Conservation (phyloP, 176 grass and related monocot genomes). For the Rhipidocladum racemiflorum region DNA sequence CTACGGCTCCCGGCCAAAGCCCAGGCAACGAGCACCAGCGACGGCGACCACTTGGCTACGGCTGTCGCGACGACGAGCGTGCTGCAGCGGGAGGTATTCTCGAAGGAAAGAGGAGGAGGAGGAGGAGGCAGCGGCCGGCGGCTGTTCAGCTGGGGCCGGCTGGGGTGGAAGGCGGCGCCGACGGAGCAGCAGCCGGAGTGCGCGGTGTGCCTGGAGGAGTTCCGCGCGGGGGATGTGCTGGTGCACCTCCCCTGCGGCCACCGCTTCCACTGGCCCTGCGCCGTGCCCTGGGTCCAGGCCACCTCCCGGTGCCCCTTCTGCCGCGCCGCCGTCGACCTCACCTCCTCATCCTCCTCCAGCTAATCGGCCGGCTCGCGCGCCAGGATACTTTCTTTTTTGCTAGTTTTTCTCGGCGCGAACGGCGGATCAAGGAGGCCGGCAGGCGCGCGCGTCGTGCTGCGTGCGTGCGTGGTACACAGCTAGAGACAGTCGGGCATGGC, state of each 20-base stretch:
- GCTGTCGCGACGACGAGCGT: neutral
- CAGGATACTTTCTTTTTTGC: too few relatives aligned
- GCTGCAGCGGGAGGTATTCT: slow-evolving; percentile 54
- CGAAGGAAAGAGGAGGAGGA: neutral
- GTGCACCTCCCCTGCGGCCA: slow-evolving; percentile 74
- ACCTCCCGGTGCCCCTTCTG: slow-evolving; percentile 71
- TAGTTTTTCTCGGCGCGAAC: too few relatives aligned
- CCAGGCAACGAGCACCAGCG: neutral
- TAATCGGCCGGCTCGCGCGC: neutral
- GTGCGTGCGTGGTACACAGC: neutral
- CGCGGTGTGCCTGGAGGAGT: slow-evolving; percentile 85
- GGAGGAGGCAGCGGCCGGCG: neutral
- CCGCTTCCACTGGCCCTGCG: slow-evolving; percentile 89
- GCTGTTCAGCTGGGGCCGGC: slow-evolving; percentile 53
- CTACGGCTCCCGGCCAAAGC: neutral
- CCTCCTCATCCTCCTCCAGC: neutral
- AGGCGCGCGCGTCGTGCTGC: too few relatives aligned
- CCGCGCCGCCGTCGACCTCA: slow-evolving; percentile 42
- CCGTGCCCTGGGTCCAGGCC: slow-evolving; percentile 70
- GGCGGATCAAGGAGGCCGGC: neutral
- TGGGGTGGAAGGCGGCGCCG: slow-evolving; percentile 23
- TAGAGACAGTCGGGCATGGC: neutral
- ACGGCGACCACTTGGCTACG: neutral
- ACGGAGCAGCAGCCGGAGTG: slow-evolving; percentile 43
- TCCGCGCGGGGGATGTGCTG: slow-evolving; percentile 56